Conservation (phyloP, 139 green algal genomes). For the Cymbomonas tetramitiformis region DNA sequence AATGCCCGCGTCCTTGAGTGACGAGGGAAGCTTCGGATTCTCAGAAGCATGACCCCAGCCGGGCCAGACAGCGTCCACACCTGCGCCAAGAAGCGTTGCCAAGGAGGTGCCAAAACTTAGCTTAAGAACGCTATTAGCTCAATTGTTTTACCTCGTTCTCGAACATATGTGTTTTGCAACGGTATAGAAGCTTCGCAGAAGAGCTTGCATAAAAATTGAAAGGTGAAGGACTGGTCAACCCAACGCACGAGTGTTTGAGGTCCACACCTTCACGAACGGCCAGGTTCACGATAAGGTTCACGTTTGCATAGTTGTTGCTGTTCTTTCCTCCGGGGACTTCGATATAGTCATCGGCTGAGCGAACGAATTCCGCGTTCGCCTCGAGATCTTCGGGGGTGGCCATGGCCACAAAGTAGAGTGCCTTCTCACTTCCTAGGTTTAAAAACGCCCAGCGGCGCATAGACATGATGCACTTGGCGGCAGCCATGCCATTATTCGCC, state of each 20-base stretch:
- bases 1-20: conserved; percentile 47
- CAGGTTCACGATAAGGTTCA: conserved; percentile 61
- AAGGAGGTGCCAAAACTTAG: too few relatives aligned
- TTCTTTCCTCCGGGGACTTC: conserved; percentile 82
- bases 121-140: too few relatives aligned
- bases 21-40: conserved; percentile 73
- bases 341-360: conserved; percentile 86
- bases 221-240: too few relatives aligned
- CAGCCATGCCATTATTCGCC: conserved; percentile 78
- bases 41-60: conserved; percentile 78
- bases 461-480: conserved; percentile 75
- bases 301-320: conserved; percentile 96
- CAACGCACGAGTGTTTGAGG: too few relatives aligned
- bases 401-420: conserved; percentile 75
- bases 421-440: conserved; percentile 23
- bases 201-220: too few relatives aligned
- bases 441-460: conserved; percentile 12
- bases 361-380: conserved; percentile 69
- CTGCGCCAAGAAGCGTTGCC: too few relatives aligned
- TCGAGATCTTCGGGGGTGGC: conserved; percentile 81
- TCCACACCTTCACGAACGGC: conserved; percentile 11
- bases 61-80: conserved; percentile 20
- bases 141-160: too few relatives aligned
- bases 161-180: too few relatives aligned
- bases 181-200: too few relatives aligned